phyloP scores from a whole-genome alignment of 495 filamentous ascomycete species.

The Aspergillus incahuasiensis region DNA sequence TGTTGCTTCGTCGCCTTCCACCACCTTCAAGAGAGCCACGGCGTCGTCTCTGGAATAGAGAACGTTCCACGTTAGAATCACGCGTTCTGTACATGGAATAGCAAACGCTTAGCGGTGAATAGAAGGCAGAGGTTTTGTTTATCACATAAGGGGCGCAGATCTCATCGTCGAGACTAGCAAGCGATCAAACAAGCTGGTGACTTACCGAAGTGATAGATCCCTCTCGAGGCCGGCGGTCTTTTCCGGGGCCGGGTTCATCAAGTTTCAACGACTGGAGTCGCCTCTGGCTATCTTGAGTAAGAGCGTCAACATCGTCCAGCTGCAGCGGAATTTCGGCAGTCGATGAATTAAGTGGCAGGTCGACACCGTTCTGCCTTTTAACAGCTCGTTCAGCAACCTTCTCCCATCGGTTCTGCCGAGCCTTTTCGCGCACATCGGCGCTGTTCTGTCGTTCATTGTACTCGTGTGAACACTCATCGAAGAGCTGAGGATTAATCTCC shows the following conservation, averaged over 20 bases:
- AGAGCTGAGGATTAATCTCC: slow-evolving; percentile 98
- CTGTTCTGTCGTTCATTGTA: slow-evolving; percentile 96
- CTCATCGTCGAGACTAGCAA: slow-evolving; percentile 17
- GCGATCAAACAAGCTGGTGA: slow-evolving; percentile 26
- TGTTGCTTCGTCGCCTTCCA: slow-evolving; percentile 44
- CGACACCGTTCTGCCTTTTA: slow-evolving; percentile 52
- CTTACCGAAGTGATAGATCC: slow-evolving; percentile 34
- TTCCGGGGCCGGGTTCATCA: slow-evolving; percentile 53
- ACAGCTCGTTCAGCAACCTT: slow-evolving; percentile 75
- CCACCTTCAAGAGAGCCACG: slow-evolving; percentile 39
- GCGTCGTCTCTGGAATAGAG: slow-evolving; percentile 49
- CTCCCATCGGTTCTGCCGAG: slow-evolving; percentile 81
- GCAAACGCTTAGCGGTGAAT: slow-evolving; percentile 41
- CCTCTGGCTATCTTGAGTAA: slow-evolving; percentile 78
- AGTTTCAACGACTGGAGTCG: slow-evolving; percentile 79
- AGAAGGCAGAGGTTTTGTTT: slow-evolving; percentile 21
- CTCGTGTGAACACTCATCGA: slow-evolving; percentile 96
- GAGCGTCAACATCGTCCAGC: slow-evolving; percentile 66
- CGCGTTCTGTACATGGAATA: slow-evolving; percentile 38
- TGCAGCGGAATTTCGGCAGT: slow-evolving; percentile 49
- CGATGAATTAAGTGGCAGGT: slow-evolving; percentile 30
- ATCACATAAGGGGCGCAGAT: slow-evolving; percentile 12
- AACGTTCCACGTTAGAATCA: slow-evolving; percentile 51
- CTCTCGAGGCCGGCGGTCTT: slow-evolving; percentile 36
- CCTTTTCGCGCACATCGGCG: slow-evolving; percentile 69